Conservation (phyloP, 208 protist genomes). For the Crithidia expoeki region DNA sequence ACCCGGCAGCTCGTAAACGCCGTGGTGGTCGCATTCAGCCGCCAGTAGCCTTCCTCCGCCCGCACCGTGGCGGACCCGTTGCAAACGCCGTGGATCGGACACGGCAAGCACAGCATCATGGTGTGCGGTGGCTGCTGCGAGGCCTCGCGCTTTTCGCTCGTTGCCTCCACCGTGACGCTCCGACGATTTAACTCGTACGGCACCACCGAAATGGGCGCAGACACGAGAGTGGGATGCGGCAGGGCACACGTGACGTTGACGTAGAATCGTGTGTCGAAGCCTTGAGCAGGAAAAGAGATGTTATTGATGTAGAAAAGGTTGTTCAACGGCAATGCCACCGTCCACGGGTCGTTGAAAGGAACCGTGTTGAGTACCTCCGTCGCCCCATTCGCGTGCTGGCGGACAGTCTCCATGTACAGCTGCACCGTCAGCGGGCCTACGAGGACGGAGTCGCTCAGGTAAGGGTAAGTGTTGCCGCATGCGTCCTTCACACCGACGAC, state of each 20-base stretch:
- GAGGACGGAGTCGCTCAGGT: conserved; percentile 6
- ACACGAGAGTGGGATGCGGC: conserved; percentile 12
- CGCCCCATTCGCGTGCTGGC: neutral
- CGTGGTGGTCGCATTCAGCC: conserved; percentile 8
- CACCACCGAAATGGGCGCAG: conserved; percentile 19
- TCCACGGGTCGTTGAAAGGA: conserved; percentile 18
- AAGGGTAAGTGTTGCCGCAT: conserved; percentile 34
- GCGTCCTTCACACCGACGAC: conserved; percentile 40
- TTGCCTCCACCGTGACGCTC: neutral
- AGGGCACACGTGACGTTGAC: conserved; percentile 19
- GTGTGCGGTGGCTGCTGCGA: neutral
- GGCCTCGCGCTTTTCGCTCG: neutral
- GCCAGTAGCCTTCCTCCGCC: conserved; percentile 44
- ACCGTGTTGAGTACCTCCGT: too few species aligned
- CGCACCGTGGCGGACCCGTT: conserved; percentile 32
- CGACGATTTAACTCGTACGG: conserved; percentile 23
- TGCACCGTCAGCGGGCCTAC: conserved; percentile 18
- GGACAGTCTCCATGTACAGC: conserved; percentile 14
- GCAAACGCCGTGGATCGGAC: conserved; percentile 38
- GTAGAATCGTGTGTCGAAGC: conserved; percentile 19
- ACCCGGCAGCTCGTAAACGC: conserved; percentile 34
- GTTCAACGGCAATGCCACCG: conserved; percentile 15
- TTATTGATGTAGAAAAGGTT: conserved; percentile 41
- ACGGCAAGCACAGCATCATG: conserved; percentile 28
- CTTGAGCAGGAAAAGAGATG: conserved; percentile 27